A percentile compares a stretch with the other conserved stretches of the same genome.
phyloP scores from a whole-genome alignment of 106 monocot species.

The Dactylorhiza incarnata region DNA sequence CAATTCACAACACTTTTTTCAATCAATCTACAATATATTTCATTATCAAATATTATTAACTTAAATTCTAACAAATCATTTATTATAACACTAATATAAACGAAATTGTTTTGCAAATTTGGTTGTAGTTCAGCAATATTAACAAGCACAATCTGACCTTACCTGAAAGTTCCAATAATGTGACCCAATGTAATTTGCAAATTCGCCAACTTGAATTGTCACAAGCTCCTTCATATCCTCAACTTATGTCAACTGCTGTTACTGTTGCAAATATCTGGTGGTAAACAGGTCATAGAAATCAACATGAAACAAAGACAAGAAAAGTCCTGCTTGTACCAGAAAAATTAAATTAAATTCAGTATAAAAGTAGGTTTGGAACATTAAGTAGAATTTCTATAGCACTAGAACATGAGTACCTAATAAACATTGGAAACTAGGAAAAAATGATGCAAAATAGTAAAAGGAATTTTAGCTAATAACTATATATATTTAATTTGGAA shows the following conservation, averaged over 20 bases:
- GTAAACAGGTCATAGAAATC: not conserved
- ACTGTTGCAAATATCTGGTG: not conserved
- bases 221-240: slow-evolving; percentile 77
- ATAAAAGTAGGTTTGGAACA: not conserved
- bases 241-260: not conserved
- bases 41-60: not conserved
- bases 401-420: not conserved
- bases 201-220: slow-evolving; percentile 76
- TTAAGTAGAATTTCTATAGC: not conserved
- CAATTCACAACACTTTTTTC: no score
- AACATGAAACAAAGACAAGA: not conserved
- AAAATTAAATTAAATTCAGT: not conserved
- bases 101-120: no score
- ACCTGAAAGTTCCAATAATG: slow-evolving; percentile 99
- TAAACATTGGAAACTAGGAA: not conserved
- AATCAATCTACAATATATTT: no score
- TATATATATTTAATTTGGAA: not conserved
- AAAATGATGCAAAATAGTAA: not conserved
- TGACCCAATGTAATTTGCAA: slow-evolving; percentile 83
- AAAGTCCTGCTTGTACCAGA: not conserved
- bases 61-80: not conserved
- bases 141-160: not conserved
- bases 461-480: not conserved
- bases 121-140: not conserved
- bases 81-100: not conserved